phyloP scores from a whole-genome alignment of 2,329 filamentous ascomycete genomes.

The Madurella fahalii region DNA sequence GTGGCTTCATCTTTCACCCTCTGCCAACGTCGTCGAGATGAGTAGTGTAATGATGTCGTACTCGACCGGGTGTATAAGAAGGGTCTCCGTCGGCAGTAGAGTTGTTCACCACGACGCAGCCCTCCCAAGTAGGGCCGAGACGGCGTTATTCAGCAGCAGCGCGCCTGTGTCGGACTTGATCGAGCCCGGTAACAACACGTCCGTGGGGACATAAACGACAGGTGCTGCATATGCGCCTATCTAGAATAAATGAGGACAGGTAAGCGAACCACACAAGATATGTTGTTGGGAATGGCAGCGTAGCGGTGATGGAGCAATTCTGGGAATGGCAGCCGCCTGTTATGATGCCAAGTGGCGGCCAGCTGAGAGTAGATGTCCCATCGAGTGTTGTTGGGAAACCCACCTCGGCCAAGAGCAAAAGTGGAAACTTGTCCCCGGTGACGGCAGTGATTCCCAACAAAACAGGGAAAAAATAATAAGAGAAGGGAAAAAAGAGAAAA shows the following conservation, averaged over 20 bases:
- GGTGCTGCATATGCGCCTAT: too few species aligned
- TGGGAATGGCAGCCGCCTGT: neutral
- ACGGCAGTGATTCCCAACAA: slow-evolving; percentile 8
- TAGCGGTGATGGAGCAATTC: neutral
- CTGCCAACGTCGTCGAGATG: neutral
- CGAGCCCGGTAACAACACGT: too few species aligned
- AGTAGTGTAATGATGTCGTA: neutral
- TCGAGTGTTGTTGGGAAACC: neutral
- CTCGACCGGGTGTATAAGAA: neutral
- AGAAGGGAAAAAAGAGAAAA: neutral
- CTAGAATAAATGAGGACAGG: too few species aligned
- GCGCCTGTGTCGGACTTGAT: too few species aligned
- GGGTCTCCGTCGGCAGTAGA: neutral
- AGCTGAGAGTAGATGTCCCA: neutral
- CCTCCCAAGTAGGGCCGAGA: too few species aligned
- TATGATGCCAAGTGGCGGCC: neutral
- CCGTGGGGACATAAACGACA: too few species aligned
- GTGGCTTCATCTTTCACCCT: slow-evolving; percentile 1
- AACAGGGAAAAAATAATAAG: too few species aligned
- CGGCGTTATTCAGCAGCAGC: too few species aligned
- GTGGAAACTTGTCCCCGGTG: slow-evolving; percentile 7
- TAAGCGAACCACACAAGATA: neutral
- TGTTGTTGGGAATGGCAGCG: too few species aligned
- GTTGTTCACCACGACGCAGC: neutral
- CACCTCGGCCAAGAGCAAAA: slow-evolving; percentile 3